phyloP scores from a whole-genome alignment of 345 rosid species.

The Eucalyptus cladocalyx region DNA sequence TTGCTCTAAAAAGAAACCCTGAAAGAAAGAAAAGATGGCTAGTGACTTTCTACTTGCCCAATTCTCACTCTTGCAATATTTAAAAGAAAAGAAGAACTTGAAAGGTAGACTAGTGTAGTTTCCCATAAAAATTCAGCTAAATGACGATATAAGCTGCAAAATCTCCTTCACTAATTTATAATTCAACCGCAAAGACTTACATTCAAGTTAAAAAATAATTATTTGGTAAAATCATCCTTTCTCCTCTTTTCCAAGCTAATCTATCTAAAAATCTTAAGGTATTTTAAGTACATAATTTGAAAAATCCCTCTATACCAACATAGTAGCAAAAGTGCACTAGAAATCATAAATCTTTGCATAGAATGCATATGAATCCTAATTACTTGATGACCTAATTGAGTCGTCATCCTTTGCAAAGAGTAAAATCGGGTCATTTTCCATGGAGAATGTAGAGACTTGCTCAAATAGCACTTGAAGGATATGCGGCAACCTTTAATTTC shows the following conservation, averaged over 20 bases:
- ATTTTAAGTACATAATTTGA: neutral
- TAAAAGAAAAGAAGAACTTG: too few species aligned
- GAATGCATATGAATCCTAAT: neutral
- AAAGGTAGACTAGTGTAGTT: too few species aligned
- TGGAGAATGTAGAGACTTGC: neutral
- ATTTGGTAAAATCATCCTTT: neutral
- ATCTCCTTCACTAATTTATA: too few species aligned
- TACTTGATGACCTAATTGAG: neutral
- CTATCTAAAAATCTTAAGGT: neutral
- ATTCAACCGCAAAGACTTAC: too few species aligned
- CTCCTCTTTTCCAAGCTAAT: rapidly evolving
- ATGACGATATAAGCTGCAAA: too few species aligned
- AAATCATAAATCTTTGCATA: neutral
- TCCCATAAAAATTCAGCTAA: too few species aligned
- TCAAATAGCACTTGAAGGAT: neutral
- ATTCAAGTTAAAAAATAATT: too few species aligned
- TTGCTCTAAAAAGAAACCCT: too few species aligned
- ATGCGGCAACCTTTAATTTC: neutral
- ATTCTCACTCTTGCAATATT: too few species aligned
- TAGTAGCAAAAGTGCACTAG: neutral
- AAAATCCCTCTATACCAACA: neutral
- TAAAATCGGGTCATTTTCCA: too few species aligned
- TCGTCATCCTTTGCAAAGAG: neutral
- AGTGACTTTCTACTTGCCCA: too few species aligned
- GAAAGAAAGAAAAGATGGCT: too few species aligned